Percentiles rank a stretch among this genome's conserved stretches.
Evolutionary conservation across 192 early-diverging fungal species (phyloP).

Genomic region (Gaertneriomyces semiglobifer): DNA sequence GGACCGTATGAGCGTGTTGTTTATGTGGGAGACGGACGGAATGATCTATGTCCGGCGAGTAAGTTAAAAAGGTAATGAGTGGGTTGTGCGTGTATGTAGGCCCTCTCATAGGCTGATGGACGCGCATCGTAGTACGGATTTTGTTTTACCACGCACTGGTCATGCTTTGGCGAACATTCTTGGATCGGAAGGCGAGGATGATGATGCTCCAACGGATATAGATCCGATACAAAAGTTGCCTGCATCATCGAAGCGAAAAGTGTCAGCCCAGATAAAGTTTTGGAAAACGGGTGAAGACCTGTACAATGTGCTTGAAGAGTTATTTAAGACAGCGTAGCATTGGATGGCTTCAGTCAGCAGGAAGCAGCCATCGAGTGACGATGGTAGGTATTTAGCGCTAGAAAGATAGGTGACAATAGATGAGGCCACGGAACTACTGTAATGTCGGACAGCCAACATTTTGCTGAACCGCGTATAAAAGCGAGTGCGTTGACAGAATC

Average conservation of each 20-base stretch:
- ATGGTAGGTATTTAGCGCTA: too few species aligned
- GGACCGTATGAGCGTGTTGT: slow-evolving; percentile 37
- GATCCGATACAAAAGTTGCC: slow-evolving; percentile 10
- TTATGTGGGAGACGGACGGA: slow-evolving; percentile 54
- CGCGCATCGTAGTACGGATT: slow-evolving; percentile 3
- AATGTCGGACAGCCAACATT: too few species aligned
- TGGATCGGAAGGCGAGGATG: not conserved
- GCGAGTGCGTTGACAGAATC: too few species aligned
- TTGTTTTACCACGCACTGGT: slow-evolving; percentile 19
- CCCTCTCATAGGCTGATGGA: not conserved
- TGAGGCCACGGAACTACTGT: too few species aligned
- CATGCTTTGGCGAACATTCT: slow-evolving; percentile 15
- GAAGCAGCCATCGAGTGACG: too few species aligned
- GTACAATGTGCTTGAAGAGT: slow-evolving; percentile 2
- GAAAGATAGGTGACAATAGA: too few species aligned
- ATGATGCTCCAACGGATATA: not conserved
- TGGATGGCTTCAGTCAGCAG: too few species aligned
- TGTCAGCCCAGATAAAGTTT: not conserved
- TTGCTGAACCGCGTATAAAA: too few species aligned
- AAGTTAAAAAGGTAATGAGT: slow-evolving; percentile 25
- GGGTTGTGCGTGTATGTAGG: not conserved
- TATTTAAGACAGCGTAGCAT: not conserved
- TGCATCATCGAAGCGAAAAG: not conserved
- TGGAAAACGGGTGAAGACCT: slow-evolving; percentile 17
- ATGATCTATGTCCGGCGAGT: slow-evolving; percentile 53